Base-by-base conservation (phyloP, 2,329 filamentous ascomycete genomes). In the Aciculosporium take region DNA sequence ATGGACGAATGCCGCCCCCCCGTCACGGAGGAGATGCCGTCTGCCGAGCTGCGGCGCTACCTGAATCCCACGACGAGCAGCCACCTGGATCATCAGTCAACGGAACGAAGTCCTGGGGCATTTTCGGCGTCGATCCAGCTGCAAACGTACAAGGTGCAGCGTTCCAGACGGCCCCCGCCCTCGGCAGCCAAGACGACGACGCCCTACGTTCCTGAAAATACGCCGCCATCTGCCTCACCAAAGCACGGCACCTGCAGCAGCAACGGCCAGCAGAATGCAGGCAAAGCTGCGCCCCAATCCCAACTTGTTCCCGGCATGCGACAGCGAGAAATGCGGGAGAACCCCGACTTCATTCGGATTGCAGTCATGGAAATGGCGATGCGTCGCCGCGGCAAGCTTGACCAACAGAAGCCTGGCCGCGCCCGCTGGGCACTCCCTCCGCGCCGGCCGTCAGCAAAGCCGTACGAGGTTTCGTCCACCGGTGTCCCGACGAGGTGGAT, bases 361-460 rank as follows among this genome's bases (percentile, higher is more conserved):
- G 78, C 78, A 28, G 78, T 82, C 39, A 75, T 82, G 69, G 78
- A 82, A 53, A 81, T 82, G 72, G 72, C 77, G 10, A 82, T 82
- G 78, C 72, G 78, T 42, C 74, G 71, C 52, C 65, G 65, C 33
- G 78, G 78, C 49, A 82, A 82, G 56, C 64, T 82, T 39, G 76
- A 79, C 49, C 74, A 78, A 50, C 71, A 76, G 48, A 71, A 71
- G 42, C 75, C 77, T n/a, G 78, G 78, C 23, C 70, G 77, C 37
- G 78, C 78, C n/a, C 70, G 74, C 36, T 79, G 77, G 69, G 71
- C 76, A 7, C 64, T 82, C n/a, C 77, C 79, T 8, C 75, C 78
- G n/a, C 66, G 78, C 47, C 75, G 75, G 54, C 59, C 68, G 29
- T 62, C 61, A 43, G 60, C 60, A 29, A 72, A 65, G 51, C 63